These are phyloP conservation scores for Tylopilus subfusipes DNA, from an alignment of 768 basidiomycete species.

Conservation along the genomic window DNA sequence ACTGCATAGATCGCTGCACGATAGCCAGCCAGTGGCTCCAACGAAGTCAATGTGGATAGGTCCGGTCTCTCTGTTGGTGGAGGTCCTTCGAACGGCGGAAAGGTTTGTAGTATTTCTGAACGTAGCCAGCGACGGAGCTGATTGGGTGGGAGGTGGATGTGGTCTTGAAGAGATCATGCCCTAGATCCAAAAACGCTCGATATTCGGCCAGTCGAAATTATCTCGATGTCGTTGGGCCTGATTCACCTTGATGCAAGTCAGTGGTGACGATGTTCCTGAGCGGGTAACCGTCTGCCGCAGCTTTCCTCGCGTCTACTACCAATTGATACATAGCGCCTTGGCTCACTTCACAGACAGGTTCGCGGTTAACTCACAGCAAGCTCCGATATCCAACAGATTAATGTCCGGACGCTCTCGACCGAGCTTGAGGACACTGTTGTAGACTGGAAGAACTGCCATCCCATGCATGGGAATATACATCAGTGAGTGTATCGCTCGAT, in stretches of 20 bases:
- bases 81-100: conserved; percentile 26
- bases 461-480: background rate
- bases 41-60: conserved; percentile 36
- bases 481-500: background rate
- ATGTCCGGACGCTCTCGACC: conserved; percentile 34
- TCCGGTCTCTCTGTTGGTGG: conserved; percentile 22
- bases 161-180: conserved; percentile 57
- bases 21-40: conserved; percentile 45
- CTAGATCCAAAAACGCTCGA: conserved; percentile 55
- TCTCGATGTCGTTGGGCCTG: too few species aligned
- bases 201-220: background rate
- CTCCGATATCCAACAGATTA: conserved; percentile 42
- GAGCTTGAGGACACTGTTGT: conserved; percentile 30
- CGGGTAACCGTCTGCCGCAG: conserved; percentile 42
- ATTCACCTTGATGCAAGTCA: conserved; percentile 37
- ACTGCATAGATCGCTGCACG: conserved; percentile 48
- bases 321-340: conserved; percentile 5
- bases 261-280: conserved; percentile 35
- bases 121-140: conserved; percentile 54
- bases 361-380: conserved; percentile 35
- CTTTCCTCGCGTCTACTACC: conserved; percentile 39
- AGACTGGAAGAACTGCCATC: conserved; percentile 10
- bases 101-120: conserved; percentile 37
- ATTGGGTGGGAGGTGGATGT: conserved; percentile 48
- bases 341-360: background rate